Percentiles rank a stretch among this genome's conserved stretches.
phyloP scores from a whole-genome alignment of 2,329 filamentous ascomycete genomes.

The Beauveria brongniartii region DNA sequence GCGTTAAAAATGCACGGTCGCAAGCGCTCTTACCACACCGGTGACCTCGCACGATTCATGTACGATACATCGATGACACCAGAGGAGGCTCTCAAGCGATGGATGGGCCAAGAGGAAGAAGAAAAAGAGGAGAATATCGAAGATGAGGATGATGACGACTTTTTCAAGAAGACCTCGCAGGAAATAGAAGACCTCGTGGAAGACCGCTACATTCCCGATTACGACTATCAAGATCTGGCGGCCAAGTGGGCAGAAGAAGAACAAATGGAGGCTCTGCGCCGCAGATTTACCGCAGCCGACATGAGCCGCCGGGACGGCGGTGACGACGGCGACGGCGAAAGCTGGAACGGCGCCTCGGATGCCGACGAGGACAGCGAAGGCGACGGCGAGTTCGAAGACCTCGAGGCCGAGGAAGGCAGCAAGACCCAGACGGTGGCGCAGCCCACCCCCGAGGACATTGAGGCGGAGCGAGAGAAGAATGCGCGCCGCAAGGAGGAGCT shows the following conservation, averaged over 20 bases:
- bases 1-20: constrained; percentile 64
- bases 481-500: constrained; percentile 90
- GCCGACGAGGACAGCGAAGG: constrained; percentile 46
- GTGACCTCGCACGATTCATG: constrained; percentile 78
- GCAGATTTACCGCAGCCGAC: constrained; percentile 66
- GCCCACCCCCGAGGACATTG: constrained; percentile 48
- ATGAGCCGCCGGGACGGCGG: constrained; percentile 30
- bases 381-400: constrained; percentile 47
- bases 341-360: constrained; percentile 44
- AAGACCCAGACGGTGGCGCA: constrained; percentile 27
- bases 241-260: constrained; percentile 78
- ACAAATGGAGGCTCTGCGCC: constrained; percentile 65
- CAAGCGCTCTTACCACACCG: constrained; percentile 65
- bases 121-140: constrained; percentile 52
- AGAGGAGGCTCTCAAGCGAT: constrained; percentile 66
- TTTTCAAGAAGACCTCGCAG: constrained; percentile 56
- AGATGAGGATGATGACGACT: constrained; percentile 50
- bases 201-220: constrained; percentile 69
- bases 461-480: constrained; percentile 84
- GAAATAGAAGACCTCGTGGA: constrained; percentile 67
- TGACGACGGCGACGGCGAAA: constrained; percentile 38
- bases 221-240: constrained; percentile 74
- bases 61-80: constrained; percentile 77
- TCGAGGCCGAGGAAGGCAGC: constrained; percentile 62
- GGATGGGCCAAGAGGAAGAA: constrained; percentile 60